Percentiles rank a stretch among this genome's conserved stretches.
Evolutionary conservation across 192 early-diverging fungal species (phyloP).

Genomic region (Anaeromyces robustus): DNA sequence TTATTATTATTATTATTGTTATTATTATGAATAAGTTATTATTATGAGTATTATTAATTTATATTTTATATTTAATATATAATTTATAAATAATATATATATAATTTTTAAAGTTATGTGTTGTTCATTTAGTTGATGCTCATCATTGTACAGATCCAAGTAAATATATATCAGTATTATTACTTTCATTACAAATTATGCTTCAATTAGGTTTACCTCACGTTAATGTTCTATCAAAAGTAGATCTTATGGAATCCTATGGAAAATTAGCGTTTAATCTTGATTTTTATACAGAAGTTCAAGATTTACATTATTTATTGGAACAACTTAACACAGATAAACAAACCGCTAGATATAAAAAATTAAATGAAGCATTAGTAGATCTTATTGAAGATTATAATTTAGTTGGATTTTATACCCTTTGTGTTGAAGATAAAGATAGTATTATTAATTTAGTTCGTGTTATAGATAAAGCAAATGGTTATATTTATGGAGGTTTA

Average conservation of each 20-base stretch:
- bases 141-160: slow-evolving; percentile 83
- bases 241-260: slow-evolving; percentile 46
- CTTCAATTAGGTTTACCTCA: slow-evolving; percentile 37
- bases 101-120: slow-evolving; percentile 38
- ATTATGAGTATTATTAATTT: too few relatives aligned
- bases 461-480: slow-evolving; percentile 80
- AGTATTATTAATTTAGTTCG: slow-evolving; percentile 60
- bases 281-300: slow-evolving; percentile 90
- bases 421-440: slow-evolving; percentile 71
- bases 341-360: slow-evolving; percentile 32
- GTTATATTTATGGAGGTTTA: slow-evolving; percentile 73
- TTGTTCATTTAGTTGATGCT: slow-evolving; percentile 53
- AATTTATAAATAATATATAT: too few relatives aligned
- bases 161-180: slow-evolving; percentile 80
- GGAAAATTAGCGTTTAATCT: slow-evolving; percentile 64
- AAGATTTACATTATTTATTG: slow-evolving; percentile 71
- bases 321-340: slow-evolving; percentile 56
- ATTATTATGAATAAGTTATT: too few relatives aligned
- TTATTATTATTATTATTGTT: too few relatives aligned
- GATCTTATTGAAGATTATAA: slow-evolving; percentile 83
- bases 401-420: slow-evolving; percentile 79
- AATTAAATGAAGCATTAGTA: slow-evolving; percentile 70
- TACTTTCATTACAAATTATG: slow-evolving; percentile 69
- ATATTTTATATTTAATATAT: too few relatives aligned
- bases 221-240: slow-evolving; percentile 34